A percentile compares a stretch with the other conserved stretches of the same genome.
Evolutionary conservation across 192 early-diverging fungal genomes (phyloP).

Genomic region (Linnemannia schmuckeri): DNA sequence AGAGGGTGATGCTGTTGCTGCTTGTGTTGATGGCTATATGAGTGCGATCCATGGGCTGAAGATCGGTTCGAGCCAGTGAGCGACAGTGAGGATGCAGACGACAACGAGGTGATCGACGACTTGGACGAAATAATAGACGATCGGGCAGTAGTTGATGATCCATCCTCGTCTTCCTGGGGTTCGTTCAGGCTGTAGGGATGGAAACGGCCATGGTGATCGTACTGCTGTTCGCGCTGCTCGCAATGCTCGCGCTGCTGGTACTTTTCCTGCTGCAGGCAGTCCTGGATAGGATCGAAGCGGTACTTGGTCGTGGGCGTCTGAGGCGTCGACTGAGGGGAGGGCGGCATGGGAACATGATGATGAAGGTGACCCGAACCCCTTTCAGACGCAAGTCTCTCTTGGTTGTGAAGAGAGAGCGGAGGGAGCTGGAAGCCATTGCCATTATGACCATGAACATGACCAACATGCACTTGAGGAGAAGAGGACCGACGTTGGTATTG

Average conservation of each 20-base stretch:
- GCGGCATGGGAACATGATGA: slow-evolving; percentile 4
- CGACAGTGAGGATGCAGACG: slow-evolving; percentile 23
- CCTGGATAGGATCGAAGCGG: slow-evolving; percentile 52
- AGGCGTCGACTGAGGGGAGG: slow-evolving; percentile 50
- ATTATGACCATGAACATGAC: slow-evolving; percentile 15
- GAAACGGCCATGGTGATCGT: slow-evolving; percentile 3
- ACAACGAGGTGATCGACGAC: slow-evolving; percentile 44
- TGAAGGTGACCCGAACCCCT: background rate
- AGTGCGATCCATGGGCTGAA: background rate
- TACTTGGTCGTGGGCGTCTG: slow-evolving; percentile 49
- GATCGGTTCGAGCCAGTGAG: background rate
- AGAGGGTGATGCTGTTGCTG: background rate
- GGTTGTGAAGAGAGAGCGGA: slow-evolving; percentile 17
- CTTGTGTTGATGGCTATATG: background rate
- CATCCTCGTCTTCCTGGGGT: slow-evolving; percentile 24
- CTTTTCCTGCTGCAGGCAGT: slow-evolving; percentile 52
- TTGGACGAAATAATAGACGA: slow-evolving; percentile 27
- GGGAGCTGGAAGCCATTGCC: slow-evolving; percentile 34
- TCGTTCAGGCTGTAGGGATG: background rate
- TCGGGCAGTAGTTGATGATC: slow-evolving; percentile 12
- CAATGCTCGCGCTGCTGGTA: slow-evolving; percentile 15
- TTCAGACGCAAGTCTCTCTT: slow-evolving; percentile 14
- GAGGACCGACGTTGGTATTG: background rate
- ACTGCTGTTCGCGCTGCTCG: slow-evolving; percentile 11
- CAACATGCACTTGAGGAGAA: slow-evolving; percentile 23